A percentile compares a stretch with the other conserved stretches of the same genome.
phyloP scores from a whole-genome alignment of 108 stramenopile genomes.

The Nitzschia sp. region DNA sequence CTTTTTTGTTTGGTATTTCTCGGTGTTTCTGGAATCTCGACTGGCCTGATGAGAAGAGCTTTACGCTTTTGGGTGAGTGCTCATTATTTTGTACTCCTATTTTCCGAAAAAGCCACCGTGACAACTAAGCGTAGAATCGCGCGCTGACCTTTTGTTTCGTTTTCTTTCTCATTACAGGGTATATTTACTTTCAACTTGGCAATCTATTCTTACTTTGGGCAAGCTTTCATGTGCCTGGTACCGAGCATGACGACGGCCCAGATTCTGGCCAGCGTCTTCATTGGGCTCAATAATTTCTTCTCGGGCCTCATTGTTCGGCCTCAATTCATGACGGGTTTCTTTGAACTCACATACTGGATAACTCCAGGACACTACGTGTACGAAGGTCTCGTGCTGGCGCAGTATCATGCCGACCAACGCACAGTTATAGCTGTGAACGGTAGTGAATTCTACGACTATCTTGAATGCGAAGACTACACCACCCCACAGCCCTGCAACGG shows the following conservation, averaged over 20 bases:
- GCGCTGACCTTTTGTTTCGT: not conserved
- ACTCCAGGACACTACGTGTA: slow-evolving; percentile 79
- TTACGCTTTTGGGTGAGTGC: slow-evolving; percentile 34
- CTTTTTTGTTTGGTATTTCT: slow-evolving; percentile 30
- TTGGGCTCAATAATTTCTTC: slow-evolving; percentile 80
- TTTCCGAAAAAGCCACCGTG: too few relatives aligned
- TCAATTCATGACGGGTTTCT: slow-evolving; percentile 51
- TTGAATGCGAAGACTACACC: slow-evolving; percentile 22
- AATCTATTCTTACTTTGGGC: slow-evolving; percentile 76
- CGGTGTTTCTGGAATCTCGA: slow-evolving; percentile 20
- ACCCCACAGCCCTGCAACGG: slow-evolving; percentile 29
- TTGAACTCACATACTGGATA: slow-evolving; percentile 58
- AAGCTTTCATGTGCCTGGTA: slow-evolving; percentile 76
- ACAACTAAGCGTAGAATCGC: too few relatives aligned
- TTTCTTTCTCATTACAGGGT: slow-evolving; percentile 29
- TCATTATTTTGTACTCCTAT: too few relatives aligned
- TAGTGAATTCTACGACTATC: slow-evolving; percentile 52
- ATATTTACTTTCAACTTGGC: slow-evolving; percentile 77
- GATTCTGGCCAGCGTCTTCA: slow-evolving; percentile 67
- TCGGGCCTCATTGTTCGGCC: slow-evolving; percentile 73
- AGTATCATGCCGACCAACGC: slow-evolving; percentile 46
- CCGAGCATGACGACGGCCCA: slow-evolving; percentile 55
- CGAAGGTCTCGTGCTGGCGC: slow-evolving; percentile 63
- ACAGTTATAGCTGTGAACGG: slow-evolving; percentile 32
- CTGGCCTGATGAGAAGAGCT: slow-evolving; percentile 31